These are phyloP conservation scores for Primulina huaijiensis DNA, from an alignment of 257 asterid species.

Conservation along the genomic window DNA sequence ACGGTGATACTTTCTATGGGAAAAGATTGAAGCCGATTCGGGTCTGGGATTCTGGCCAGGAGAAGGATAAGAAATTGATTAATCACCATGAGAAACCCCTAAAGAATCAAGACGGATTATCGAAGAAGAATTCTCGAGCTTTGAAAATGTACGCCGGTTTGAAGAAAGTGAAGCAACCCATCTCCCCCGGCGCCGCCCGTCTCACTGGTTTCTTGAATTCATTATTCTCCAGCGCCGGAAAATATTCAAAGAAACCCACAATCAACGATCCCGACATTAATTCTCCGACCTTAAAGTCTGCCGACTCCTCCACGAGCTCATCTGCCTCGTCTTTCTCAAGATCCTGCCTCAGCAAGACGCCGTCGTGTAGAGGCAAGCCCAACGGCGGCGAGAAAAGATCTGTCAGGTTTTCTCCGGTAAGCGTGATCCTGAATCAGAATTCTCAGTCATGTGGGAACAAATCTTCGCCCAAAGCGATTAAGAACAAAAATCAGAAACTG, in stretches of 20 bases:
- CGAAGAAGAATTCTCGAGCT: slow-evolving; percentile 56
- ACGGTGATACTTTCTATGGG: too few species aligned
- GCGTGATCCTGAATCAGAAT: slow-evolving; percentile 68
- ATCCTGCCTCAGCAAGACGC: slow-evolving; percentile 84
- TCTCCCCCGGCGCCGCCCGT: slow-evolving; percentile 70
- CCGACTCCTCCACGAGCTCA: slow-evolving; percentile 65
- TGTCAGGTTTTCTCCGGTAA: slow-evolving; percentile 69
- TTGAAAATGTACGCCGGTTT: slow-evolving; percentile 71
- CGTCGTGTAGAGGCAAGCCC: slow-evolving; percentile 59
- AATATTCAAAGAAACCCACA: slow-evolving; percentile 46
- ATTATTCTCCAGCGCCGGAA: slow-evolving; percentile 53
- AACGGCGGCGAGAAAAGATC: slow-evolving; percentile 62
- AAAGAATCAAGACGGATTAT: too few species aligned
- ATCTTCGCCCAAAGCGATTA: slow-evolving; percentile 34
- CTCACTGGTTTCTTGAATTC: slow-evolving; percentile 75
- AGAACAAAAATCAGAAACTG: neutral
- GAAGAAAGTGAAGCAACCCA: slow-evolving; percentile 87
- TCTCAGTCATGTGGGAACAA: slow-evolving; percentile 64
- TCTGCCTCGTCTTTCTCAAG: slow-evolving; percentile 86
- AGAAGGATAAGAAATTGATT: too few species aligned
- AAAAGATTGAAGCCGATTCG: too few species aligned
- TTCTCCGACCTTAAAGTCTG: slow-evolving; percentile 46
- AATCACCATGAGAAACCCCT: too few species aligned
- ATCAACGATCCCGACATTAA: slow-evolving; percentile 24
- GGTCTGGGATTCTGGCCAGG: too few species aligned